A percentile compares a stretch with the other conserved stretches of the same genome.
Conservation (phyloP, 768 basidiomycete genomes). For the Mycena capillaripes region DNA sequence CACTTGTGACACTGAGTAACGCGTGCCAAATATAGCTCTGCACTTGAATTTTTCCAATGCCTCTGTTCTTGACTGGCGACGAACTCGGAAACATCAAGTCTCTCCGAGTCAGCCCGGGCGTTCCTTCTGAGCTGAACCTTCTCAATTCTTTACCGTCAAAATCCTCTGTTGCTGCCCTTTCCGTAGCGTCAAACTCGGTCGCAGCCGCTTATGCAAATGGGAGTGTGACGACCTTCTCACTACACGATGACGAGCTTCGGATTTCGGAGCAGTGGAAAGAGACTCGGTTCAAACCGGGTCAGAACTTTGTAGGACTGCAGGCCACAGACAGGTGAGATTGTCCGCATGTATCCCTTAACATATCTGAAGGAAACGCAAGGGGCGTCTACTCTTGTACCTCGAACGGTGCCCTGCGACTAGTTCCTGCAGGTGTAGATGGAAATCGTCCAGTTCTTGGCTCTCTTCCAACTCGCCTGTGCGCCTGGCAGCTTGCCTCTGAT, state of each 20-base stretch:
- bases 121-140: conserved; percentile 47
- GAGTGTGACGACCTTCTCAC: conserved; percentile 56
- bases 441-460: conserved; percentile 47
- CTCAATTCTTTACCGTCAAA: conserved; percentile 46
- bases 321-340: conserved; percentile 59
- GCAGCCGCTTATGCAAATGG: conserved; percentile 77
- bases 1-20: too few species aligned
- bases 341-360: not conserved
- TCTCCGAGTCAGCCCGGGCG: conserved; percentile 56
- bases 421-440: conserved; percentile 46
- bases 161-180: conserved; percentile 49
- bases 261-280: conserved; percentile 73
- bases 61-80: conserved; percentile 82
- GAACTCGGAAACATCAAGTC: conserved; percentile 84
- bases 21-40: too few species aligned
- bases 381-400: conserved; percentile 79
- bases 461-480: conserved; percentile 78
- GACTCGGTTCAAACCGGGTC: conserved; percentile 63
- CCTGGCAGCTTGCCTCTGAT: conserved; percentile 72
- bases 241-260: conserved; percentile 60
- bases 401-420: conserved; percentile 77
- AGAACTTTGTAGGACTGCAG: conserved; percentile 75
- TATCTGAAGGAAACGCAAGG: conserved; percentile 45
- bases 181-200: conserved; percentile 55
- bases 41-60: conserved; percentile 56